Base-by-base conservation (phyloP, 2,329 filamentous ascomycete species). In the Colletotrichum cuscutae region DNA sequence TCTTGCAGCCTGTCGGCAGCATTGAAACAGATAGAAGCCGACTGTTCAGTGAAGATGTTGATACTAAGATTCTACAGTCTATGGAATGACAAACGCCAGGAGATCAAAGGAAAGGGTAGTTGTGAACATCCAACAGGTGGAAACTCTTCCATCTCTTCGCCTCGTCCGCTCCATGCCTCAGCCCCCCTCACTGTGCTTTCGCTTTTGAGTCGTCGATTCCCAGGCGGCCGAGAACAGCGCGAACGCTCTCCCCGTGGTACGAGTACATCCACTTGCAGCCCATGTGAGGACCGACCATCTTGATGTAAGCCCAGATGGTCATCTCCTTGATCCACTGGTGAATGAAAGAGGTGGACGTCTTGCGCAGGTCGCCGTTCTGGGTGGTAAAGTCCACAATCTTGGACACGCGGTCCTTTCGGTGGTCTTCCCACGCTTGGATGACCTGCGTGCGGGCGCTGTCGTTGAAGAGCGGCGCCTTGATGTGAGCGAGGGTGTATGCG, bases 311-410 rank as follows among this genome's bases (percentile, higher is more conserved):
- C 54, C 54, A 58, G 19, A 58, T 58, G 24, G 30, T 58, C 54
- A 26, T 28, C n/a, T 58, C 54, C 54, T 58, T 58, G 24, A 58
- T 32, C 24, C 24, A 32, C 5, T 58, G 54, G 54, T 58, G 54
- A 22, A 58, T 28, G 30, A 58, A 26, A 7, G 54, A 28, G 22
- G 54, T 26, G 9, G 24, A 28, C n/a, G 54, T 58, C 22, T 58
- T 58, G 24, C 54, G 24, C 54, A 58, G 54, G 22, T 58, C 54
- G 9, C 54, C 54, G 22, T 58, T 58, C 22, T 58, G 54, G 54
- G 24, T 58, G 13, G 54, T 58, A 24, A 58, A 58, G 11, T 58
- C 22, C 54, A 58, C 30, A 32, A 58, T 58, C 54, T 58, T 58
- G 24, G 24, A 32, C 13, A 58, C 54, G 9, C 54, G 54, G 30